These are phyloP conservation scores for Tetrapisispora phaffii DNA, from an alignment of 805 yeast genomes.

Conservation along the genomic window DNA sequence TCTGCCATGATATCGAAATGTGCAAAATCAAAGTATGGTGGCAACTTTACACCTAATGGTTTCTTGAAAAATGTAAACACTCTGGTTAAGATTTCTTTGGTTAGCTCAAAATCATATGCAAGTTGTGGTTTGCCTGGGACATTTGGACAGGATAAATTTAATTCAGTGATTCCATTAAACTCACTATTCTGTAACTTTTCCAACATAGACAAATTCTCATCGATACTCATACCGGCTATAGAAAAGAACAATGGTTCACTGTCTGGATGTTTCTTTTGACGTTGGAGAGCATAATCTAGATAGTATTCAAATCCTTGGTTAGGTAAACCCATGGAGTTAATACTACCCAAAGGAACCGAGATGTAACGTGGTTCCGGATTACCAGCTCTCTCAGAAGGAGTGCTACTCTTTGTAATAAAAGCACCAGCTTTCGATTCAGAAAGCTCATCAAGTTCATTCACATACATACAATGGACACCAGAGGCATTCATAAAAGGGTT, in stretches of 20 bases:
- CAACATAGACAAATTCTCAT: constrained; percentile 20
- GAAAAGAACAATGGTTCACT: constrained; percentile 19
- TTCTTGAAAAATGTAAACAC: constrained; percentile 23
- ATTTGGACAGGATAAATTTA: constrained; percentile 27
- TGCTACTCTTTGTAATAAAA: constrained; percentile 25
- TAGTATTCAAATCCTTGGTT: constrained; percentile 25
- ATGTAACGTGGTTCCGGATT: constrained; percentile 27
- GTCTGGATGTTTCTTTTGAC: constrained; percentile 13
- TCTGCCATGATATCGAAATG: constrained; percentile 24
- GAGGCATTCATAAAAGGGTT: constrained; percentile 29
- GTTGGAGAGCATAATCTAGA: constrained; percentile 17
- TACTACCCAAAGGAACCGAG: constrained; percentile 26
- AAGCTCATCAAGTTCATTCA: constrained; percentile 19
- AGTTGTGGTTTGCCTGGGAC: constrained; percentile 30
- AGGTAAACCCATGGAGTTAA: constrained; percentile 28
- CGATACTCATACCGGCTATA: constrained; percentile 26
- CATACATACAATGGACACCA: constrained; percentile 28
- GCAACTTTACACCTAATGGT: constrained; percentile 26
- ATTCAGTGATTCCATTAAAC: constrained; percentile 22
- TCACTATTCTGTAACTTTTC: constrained; percentile 20
- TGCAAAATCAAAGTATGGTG: constrained; percentile 28
- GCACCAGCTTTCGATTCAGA: constrained; percentile 22
- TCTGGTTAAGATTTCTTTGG: constrained; percentile 17
- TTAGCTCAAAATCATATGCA: constrained; percentile 25
- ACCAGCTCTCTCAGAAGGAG: constrained; percentile 20